Conservation (phyloP, 1,284 basidiomycete genomes). For the Puccinia polysora region DNA sequence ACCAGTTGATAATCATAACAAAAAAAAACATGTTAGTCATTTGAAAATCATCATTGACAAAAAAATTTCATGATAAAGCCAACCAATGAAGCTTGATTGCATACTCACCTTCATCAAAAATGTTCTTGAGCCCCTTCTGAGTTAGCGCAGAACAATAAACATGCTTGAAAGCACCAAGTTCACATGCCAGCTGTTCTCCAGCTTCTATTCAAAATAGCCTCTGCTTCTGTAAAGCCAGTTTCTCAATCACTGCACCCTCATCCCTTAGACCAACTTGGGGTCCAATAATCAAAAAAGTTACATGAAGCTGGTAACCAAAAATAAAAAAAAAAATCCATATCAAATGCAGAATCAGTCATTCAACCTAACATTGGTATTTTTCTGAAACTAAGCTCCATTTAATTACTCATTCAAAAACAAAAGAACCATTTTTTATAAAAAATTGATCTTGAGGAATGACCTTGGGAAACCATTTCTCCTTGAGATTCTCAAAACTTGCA, state of each 20-base stretch:
- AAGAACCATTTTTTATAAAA: too few species aligned
- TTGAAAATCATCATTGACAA: too few species aligned
- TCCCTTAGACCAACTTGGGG: slow-evolving; percentile 97
- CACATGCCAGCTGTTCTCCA: slow-evolving; percentile 87
- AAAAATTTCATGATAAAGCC: too few species aligned
- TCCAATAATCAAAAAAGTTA: slow-evolving; percentile 96
- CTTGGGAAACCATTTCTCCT: slow-evolving; percentile 99
- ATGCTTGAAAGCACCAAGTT: slow-evolving; percentile 96
- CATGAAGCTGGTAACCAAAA: slow-evolving; percentile 99
- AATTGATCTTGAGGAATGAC: not conserved
- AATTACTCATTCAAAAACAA: not conserved
- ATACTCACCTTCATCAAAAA: slow-evolving; percentile 82
- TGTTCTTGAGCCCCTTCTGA: slow-evolving; percentile 98
- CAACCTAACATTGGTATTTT: too few species aligned
- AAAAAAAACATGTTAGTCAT: too few species aligned
- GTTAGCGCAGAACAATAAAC: slow-evolving; percentile 98
- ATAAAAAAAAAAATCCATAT: slow-evolving; percentile 56
- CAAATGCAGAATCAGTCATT: not conserved
- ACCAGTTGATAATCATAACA: too few species aligned
- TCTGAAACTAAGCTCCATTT: too few species aligned
- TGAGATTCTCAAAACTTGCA: slow-evolving; percentile 99
- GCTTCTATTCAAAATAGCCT: slow-evolving; percentile 79
- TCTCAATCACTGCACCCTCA: slow-evolving; percentile 86
- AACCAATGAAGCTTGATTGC: not conserved
- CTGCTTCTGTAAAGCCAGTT: slow-evolving; percentile 92